Evolutionary conservation across 2,329 filamentous ascomycete genomes (phyloP).

Genomic region (Macroventuria anomochaeta): DNA sequence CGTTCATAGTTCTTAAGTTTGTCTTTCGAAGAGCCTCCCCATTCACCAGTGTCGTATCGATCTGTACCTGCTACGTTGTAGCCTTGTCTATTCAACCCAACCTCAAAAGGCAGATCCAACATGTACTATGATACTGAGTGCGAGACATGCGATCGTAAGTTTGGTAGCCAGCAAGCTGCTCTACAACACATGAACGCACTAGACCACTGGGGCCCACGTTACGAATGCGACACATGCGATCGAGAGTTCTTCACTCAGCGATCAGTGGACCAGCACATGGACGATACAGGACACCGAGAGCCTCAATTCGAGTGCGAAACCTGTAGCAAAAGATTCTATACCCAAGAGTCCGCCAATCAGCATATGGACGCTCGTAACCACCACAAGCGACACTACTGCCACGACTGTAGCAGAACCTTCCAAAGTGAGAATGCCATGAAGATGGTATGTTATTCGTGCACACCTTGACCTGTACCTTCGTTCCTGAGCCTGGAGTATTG

Average conservation of each 20-base stretch:
- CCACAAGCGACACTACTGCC: slow-evolving; percentile 13
- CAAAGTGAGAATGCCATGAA: not conserved
- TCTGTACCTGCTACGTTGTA: too few species aligned
- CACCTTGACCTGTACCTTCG: not conserved
- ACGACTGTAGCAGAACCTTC: not conserved
- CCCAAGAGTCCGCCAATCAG: not conserved
- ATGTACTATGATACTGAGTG: slow-evolving; percentile 18
- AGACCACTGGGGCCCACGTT: slow-evolving; percentile 18
- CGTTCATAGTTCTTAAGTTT: too few species aligned
- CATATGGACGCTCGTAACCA: slow-evolving; percentile 3
- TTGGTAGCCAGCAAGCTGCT: slow-evolving; percentile 12
- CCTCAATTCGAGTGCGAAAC: not conserved
- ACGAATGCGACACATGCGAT: slow-evolving; percentile 24
- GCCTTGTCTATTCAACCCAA: too few species aligned
- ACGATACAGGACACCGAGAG: not conserved
- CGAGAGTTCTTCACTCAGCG: not conserved
- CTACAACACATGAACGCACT: slow-evolving; percentile 26
- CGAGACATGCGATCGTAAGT: slow-evolving; percentile 19
- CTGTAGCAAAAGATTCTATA: not conserved
- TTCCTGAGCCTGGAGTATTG: not conserved
- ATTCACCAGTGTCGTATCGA: too few species aligned
- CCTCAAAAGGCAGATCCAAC: too few species aligned
- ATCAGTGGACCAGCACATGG: not conserved
- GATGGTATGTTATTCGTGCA: not conserved
- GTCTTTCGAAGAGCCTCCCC: too few species aligned